These are phyloP conservation scores for Sporothrix globosa DNA, from an alignment of 2,329 filamentous ascomycete genomes.

Conservation along the genomic window DNA sequence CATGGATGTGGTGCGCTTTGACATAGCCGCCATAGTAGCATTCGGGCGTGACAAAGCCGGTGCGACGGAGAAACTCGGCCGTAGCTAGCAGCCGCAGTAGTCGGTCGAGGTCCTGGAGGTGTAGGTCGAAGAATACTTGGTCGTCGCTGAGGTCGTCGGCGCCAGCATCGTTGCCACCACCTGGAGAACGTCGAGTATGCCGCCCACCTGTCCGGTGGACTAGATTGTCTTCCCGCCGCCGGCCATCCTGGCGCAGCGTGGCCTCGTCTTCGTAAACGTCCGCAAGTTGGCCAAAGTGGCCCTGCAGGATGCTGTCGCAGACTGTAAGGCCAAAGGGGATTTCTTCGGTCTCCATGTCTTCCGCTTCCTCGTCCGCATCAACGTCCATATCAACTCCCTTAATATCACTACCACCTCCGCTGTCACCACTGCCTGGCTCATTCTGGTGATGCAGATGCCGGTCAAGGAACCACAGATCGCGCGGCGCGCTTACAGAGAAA, in stretches of 20 bases:
- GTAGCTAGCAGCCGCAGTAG: slow-evolving; percentile 19
- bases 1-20: slow-evolving; percentile 15
- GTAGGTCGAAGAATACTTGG: slow-evolving; percentile 32
- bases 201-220: neutral
- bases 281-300: neutral
- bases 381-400: neutral
- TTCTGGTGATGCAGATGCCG: neutral
- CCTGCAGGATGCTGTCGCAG: slow-evolving; percentile 7
- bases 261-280: neutral
- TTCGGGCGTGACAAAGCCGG: slow-evolving; percentile 21
- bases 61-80: neutral
- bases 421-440: slow-evolving; percentile 1
- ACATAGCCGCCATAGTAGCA: slow-evolving; percentile 32
- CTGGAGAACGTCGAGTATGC: too few species aligned
- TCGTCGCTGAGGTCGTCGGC: slow-evolving; percentile 10
- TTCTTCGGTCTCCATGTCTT: neutral
- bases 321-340: slow-evolving; percentile 5
- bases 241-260: neutral
- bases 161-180: too few species aligned
- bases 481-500: slow-evolving; percentile 27
- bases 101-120: slow-evolving; percentile 29
- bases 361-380: neutral
- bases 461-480: slow-evolving; percentile 32
- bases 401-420: neutral
- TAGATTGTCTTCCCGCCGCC: slow-evolving; percentile 24